phyloP scores from a whole-genome alignment of 2,329 filamentous ascomycete genomes.

The Dissoconium aciculare region DNA sequence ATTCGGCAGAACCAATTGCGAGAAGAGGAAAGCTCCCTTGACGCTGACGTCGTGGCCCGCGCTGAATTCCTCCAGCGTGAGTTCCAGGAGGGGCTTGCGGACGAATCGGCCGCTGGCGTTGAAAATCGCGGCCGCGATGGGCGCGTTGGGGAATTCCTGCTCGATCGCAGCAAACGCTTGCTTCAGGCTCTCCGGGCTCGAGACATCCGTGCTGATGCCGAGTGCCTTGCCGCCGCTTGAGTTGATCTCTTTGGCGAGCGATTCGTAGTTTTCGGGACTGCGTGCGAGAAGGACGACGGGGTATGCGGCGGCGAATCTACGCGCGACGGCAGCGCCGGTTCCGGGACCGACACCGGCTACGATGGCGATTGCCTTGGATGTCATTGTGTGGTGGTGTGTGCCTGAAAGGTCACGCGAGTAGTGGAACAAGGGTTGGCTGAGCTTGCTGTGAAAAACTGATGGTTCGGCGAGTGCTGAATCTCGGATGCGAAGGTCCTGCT shows the following conservation, averaged over 20 bases:
- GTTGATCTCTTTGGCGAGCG: conserved; percentile 56
- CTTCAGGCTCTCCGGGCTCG: conserved; percentile 39
- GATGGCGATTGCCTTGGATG: conserved; percentile 46
- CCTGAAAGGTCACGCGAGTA: no score
- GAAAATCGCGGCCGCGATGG: conserved; percentile 47
- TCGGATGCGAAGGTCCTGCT: no score
- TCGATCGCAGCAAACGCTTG: conserved; percentile 49
- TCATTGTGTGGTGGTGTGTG: not conserved
- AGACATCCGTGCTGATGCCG: conserved; percentile 53
- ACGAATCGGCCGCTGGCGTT: conserved; percentile 49
- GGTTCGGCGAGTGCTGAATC: no score
- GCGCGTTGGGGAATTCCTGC: conserved; percentile 36
- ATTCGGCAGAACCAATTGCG: conserved; percentile 54
- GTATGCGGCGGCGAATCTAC: conserved; percentile 48
- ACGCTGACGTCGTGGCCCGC: conserved; percentile 36
- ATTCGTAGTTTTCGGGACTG: conserved; percentile 47
- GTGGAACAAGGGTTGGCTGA: no score
- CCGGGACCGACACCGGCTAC: conserved; percentile 60
- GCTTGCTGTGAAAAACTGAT: no score
- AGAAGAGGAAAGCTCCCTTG: conserved; percentile 60
- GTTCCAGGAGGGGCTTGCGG: conserved; percentile 46
- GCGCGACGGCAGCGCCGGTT: conserved; percentile 48
- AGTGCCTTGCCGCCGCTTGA: conserved; percentile 51
- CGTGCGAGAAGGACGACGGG: conserved; percentile 63
- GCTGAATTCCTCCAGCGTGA: conserved; percentile 43